Evolutionary conservation across 768 basidiomycete species (phyloP), one percentile per base, ranked within the genome.

Genomic region (Tephrocybe sp.): DNA sequence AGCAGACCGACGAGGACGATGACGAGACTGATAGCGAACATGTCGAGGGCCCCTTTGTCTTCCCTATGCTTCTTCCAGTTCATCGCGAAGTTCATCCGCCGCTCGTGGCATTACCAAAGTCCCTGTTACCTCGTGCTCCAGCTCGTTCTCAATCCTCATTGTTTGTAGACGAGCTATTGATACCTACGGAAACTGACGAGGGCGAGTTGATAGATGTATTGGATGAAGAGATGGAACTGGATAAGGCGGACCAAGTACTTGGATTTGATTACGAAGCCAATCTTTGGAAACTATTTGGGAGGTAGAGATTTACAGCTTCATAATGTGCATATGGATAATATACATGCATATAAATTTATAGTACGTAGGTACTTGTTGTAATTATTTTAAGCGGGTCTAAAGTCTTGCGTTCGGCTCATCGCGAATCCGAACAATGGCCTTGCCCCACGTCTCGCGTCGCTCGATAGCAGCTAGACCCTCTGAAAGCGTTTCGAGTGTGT

Each of bases 361-460:
- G 18, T 47, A 50, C 31, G 16, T 26, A 43, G 42, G 39, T 35
- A 9, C n/a, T 35, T 30, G 44, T 27, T 30, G 27, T 9, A 19
- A 40, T 43, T 30, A 52, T 24, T 43, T 25, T 9, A n/a, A n/a
- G n/a, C n/a, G n/a, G n/a, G 8, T 12, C 32, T 57, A 62, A 19
- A 62, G 38, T 54, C 52, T 60, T 27, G 56, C 52, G 9, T 44
- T 32, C 13, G 36, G 42, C 34, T 55, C 61, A 6, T 55, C 52
- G 27, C 73, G 77, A 40, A 98, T 65, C 42, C 72, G 75, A 7
- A 91, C 79, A 21, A 95, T 73, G 0, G 77, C 89, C 63, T 98
- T 98, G 0, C 96, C 96, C 91, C 93, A 98, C 4, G 93, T 95
- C 69, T 90, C 80, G 54, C 96, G 74, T 38, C 73, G 74, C 61